Conservation (phyloP, 1,284 basidiomycete genomes). For the Athelia psychrophila region DNA sequence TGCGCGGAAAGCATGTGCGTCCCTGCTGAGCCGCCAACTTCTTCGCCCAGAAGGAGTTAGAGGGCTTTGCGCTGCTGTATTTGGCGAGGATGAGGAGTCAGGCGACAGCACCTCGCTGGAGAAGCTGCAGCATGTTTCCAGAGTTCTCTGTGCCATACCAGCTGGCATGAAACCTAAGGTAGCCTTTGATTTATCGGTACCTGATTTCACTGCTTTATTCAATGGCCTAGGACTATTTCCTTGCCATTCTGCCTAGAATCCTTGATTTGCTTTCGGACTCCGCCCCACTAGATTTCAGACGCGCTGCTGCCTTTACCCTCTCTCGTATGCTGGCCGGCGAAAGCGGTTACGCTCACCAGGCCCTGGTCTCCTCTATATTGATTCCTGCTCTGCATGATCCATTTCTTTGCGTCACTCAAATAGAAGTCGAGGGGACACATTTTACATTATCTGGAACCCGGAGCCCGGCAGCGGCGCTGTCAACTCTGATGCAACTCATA, state of each 20-base stretch:
- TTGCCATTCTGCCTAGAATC: slow-evolving; percentile 50
- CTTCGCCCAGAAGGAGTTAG: slow-evolving; percentile 63
- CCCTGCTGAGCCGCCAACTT: slow-evolving; percentile 63
- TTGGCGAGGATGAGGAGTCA: slow-evolving; percentile 54
- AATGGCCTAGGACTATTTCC: slow-evolving; percentile 57
- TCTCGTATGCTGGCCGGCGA: slow-evolving; percentile 56
- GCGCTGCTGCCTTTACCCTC: slow-evolving; percentile 66
- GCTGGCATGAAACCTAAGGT: slow-evolving; percentile 51
- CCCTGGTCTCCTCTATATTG: slow-evolving; percentile 35
- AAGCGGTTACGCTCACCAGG: slow-evolving; percentile 22
- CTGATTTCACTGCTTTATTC: slow-evolving; percentile 2
- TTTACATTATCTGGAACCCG: background rate
- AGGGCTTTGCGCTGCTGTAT: slow-evolving; percentile 64
- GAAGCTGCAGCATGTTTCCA: slow-evolving; percentile 65
- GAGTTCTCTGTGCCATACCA: slow-evolving; percentile 56
- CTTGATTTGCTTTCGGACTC: slow-evolving; percentile 42
- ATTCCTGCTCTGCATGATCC: slow-evolving; percentile 43
- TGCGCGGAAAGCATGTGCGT: slow-evolving; percentile 53
- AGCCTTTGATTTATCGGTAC: slow-evolving; percentile 14
- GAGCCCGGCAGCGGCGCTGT: slow-evolving; percentile 37
- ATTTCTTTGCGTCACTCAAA: slow-evolving; percentile 27
- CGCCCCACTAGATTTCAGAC: slow-evolving; percentile 44
- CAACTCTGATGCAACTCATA: slow-evolving; percentile 52
- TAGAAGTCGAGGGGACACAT: background rate
- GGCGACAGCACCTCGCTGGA: slow-evolving; percentile 52